phyloP scores from a whole-genome alignment of 2,329 filamentous ascomycete species.

The Bretziella fagacearum region DNA sequence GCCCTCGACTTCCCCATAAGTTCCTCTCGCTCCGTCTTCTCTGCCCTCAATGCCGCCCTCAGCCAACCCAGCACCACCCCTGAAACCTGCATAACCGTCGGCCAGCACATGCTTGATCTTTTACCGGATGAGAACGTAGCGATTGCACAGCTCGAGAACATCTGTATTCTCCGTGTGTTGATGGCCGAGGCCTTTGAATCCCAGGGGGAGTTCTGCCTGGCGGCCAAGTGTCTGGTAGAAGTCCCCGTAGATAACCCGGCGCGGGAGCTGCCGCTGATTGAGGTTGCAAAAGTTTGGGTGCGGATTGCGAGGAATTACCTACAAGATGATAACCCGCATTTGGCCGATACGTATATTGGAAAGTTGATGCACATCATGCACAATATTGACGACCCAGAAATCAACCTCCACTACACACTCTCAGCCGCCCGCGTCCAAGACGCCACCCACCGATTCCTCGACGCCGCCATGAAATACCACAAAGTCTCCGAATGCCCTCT shows the following conservation, averaged over 20 bases:
- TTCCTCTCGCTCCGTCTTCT: background rate
- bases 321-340: conserved; percentile 78
- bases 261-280: conserved; percentile 62
- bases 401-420: conserved; percentile 73
- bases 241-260: conserved; percentile 84
- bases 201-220: conserved; percentile 60
- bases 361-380: conserved; percentile 87
- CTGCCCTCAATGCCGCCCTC: background rate
- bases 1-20: background rate
- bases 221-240: conserved; percentile 60
- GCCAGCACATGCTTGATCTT: conserved; percentile 51
- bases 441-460: conserved; percentile 73
- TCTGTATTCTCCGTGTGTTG: conserved; percentile 59
- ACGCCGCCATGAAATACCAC: conserved; percentile 77
- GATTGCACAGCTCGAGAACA: conserved; percentile 66
- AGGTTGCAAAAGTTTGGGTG: conserved; percentile 76
- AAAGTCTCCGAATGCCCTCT: conserved; percentile 60
- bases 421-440: conserved; percentile 88
- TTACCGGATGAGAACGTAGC: conserved; percentile 35
- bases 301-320: conserved; percentile 88
- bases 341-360: conserved; percentile 77
- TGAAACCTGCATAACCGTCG: conserved; percentile 34
- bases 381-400: conserved; percentile 53
- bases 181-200: conserved; percentile 70
- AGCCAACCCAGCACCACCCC: background rate